Evolutionary conservation across 2,329 filamentous ascomycete species (phyloP).

Genomic region (Aspergillus japonicus): DNA sequence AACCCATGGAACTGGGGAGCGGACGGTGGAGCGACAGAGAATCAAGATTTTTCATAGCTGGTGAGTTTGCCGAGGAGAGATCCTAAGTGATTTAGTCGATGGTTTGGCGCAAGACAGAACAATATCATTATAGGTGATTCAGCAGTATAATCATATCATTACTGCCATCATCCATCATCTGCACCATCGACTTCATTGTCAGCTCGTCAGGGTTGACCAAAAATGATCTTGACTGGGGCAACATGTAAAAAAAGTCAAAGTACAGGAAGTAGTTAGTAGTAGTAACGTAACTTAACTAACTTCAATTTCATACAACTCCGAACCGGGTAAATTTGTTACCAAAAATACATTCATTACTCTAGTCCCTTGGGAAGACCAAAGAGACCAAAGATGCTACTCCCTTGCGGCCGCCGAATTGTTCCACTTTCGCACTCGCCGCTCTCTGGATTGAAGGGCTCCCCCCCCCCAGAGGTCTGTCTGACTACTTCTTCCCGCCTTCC

Average conservation of each 20-base stretch:
- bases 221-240: background rate
- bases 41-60: background rate
- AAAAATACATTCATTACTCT: background rate
- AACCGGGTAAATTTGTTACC: background rate
- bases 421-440: constrained; percentile 13
- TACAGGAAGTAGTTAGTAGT: background rate
- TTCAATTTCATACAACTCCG: background rate
- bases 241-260: background rate
- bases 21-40: constrained; percentile 1
- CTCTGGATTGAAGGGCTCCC: background rate
- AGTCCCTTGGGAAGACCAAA: background rate
- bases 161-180: background rate
- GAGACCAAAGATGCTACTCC: constrained; percentile 3
- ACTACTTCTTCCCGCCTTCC: constrained; percentile 11
- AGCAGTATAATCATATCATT: background rate
- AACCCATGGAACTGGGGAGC: constrained; percentile 4
- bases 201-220: background rate
- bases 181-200: background rate
- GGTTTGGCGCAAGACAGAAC: background rate
- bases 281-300: no score
- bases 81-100: no score
- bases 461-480: constrained; percentile 8
- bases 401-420: constrained; percentile 17
- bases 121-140: background rate
- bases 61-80: background rate